phyloP scores from a whole-genome alignment of 1,284 basidiomycete genomes.

The Boletus sp. region DNA sequence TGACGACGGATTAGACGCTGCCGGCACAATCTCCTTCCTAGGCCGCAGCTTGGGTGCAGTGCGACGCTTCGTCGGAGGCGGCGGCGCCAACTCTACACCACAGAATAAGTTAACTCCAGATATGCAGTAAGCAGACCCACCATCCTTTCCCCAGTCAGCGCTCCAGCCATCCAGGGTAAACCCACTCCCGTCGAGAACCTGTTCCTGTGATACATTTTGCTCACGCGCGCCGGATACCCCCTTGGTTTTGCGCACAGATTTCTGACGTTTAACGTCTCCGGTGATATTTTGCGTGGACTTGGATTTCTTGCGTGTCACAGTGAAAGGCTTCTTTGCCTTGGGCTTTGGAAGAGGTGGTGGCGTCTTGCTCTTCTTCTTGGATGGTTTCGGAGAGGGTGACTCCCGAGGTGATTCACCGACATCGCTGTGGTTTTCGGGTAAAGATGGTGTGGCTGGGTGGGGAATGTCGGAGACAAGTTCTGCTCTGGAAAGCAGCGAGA shows the following conservation, averaged over 20 bases:
- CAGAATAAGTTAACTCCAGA: background rate
- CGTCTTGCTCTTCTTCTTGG: conserved; percentile 4
- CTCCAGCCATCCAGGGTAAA: conserved; percentile 22
- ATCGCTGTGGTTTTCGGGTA: background rate
- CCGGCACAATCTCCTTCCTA: conserved; percentile 15
- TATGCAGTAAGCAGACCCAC: conserved; percentile 5
- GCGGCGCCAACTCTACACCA: conserved; percentile 18
- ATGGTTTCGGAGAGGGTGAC: background rate
- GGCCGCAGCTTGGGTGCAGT: conserved; percentile 5
- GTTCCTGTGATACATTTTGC: background rate
- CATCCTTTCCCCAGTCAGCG: conserved; percentile 31
- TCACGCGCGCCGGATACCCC: background rate
- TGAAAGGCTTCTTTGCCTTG: conserved; percentile 1
- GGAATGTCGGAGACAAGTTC: background rate
- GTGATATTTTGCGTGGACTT: conserved; percentile 1
- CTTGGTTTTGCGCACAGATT: conserved; percentile 9
- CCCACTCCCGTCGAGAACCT: background rate
- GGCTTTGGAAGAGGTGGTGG: background rate
- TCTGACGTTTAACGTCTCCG: conserved; percentile 1
- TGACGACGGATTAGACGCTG: background rate
- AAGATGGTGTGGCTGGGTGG: background rate
- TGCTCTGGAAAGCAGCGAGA: background rate
- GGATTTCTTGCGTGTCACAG: conserved; percentile 2
- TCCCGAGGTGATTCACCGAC: background rate
- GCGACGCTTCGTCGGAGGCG: conserved; percentile 14